These are phyloP conservation scores for Pleurozium schreberi DNA, from an alignment of 225 moss, liverwort and hornwort genomes.

Conservation along the genomic window DNA sequence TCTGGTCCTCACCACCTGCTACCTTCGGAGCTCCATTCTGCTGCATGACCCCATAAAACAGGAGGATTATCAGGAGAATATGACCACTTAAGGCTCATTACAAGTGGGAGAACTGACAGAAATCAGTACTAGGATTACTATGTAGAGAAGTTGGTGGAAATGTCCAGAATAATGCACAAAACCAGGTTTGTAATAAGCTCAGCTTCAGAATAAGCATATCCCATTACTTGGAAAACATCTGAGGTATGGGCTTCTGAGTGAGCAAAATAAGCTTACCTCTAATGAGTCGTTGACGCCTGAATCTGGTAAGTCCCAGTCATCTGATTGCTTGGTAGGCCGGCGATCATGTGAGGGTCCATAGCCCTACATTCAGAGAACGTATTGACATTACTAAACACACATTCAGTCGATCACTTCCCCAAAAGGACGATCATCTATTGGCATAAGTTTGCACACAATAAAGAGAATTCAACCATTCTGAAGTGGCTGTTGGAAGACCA, in stretches of 20 bases:
- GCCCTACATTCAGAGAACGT: constrained; percentile 34
- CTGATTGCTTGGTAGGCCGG: constrained; percentile 39
- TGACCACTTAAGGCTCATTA: neutral
- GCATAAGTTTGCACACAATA: neutral
- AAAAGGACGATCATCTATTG: neutral
- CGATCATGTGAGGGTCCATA: constrained; percentile 72
- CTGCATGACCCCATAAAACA: constrained; percentile 3
- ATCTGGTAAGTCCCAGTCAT: constrained; percentile 89
- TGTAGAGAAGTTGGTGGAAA: neutral
- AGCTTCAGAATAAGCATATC: neutral
- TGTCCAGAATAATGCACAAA: neutral
- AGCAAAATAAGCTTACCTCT: constrained; percentile 30
- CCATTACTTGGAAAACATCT: neutral
- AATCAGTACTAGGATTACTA: neutral
- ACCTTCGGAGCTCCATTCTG: constrained; percentile 44
- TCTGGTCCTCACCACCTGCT: constrained; percentile 72
- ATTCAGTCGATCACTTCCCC: neutral
- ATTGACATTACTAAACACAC: neutral
- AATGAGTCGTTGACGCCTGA: constrained; percentile 57
- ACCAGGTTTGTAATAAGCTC: neutral
- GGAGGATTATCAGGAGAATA: neutral
- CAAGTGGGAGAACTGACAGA: neutral
- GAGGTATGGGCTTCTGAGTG: neutral
- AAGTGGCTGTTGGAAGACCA: neutral
- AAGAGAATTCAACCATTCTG: neutral